phyloP scores from a whole-genome alignment of 2,329 filamentous ascomycete genomes.

The Aspergillus udagawae region DNA sequence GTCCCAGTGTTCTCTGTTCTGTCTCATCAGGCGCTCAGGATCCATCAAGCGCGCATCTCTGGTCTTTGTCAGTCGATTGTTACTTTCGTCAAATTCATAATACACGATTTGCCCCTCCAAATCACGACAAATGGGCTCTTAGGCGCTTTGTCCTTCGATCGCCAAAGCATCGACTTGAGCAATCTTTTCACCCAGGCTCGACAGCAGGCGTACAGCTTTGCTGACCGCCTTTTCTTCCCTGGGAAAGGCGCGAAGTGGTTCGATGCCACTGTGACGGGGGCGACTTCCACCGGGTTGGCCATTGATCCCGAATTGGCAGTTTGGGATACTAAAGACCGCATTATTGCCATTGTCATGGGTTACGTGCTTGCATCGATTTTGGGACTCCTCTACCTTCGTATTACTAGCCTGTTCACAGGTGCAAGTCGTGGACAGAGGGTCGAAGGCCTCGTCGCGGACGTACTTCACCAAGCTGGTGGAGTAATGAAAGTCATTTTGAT shows the following conservation, averaged over 20 bases:
- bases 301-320: slow-evolving; percentile 59
- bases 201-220: slow-evolving; percentile 20
- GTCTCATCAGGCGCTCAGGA: slow-evolving; percentile 65
- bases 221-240: slow-evolving; percentile 17
- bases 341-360: slow-evolving; percentile 73
- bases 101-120: slow-evolving; percentile 36
- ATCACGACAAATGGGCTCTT: slow-evolving; percentile 26
- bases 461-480: slow-evolving; percentile 86
- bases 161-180: slow-evolving; percentile 15
- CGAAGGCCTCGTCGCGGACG: slow-evolving; percentile 73
- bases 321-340: slow-evolving; percentile 65
- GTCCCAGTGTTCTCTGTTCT: slow-evolving; percentile 73
- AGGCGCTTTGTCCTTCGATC: slow-evolving; percentile 17
- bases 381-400: slow-evolving; percentile 74
- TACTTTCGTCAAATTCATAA: slow-evolving; percentile 38
- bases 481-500: slow-evolving; percentile 98
- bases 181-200: slow-evolving; percentile 12
- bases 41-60: slow-evolving; percentile 54
- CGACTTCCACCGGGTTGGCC: slow-evolving; percentile 17
- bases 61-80: slow-evolving; percentile 40
- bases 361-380: slow-evolving; percentile 72
- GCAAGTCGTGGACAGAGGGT: slow-evolving; percentile 52
- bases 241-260: slow-evolving; percentile 26
- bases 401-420: slow-evolving; percentile 64
- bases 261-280: slow-evolving; percentile 19